A percentile compares a stretch with the other conserved stretches of the same genome.
phyloP scores from a whole-genome alignment of 2,329 filamentous ascomycete genomes.

The Phoma herbarum region DNA sequence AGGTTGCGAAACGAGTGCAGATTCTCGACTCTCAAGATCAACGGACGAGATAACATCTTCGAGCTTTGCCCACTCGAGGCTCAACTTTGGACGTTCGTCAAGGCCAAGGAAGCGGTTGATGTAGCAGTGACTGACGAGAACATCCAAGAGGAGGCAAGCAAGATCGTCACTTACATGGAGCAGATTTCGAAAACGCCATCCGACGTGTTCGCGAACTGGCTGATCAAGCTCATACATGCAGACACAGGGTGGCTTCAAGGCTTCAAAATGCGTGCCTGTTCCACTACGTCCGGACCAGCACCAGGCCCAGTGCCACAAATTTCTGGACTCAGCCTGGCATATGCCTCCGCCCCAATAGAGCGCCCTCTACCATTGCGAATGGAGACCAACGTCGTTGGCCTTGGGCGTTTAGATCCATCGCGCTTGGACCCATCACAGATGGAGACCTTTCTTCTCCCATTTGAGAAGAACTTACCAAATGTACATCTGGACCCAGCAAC shows the following conservation, averaged over 20 bases:
- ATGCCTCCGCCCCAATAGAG: slow-evolving; percentile 5
- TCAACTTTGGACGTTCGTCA: slow-evolving; percentile 29
- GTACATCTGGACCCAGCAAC: slow-evolving; percentile 16
- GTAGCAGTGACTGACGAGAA: slow-evolving; percentile 19
- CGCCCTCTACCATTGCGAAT: slow-evolving; percentile 9
- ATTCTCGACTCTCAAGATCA: slow-evolving; percentile 14
- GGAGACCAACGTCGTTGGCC: background rate
- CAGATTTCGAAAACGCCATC: slow-evolving; percentile 31
- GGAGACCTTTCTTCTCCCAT: background rate
- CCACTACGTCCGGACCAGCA: background rate
- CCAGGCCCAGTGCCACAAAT: background rate
- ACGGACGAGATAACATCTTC: slow-evolving; percentile 28
- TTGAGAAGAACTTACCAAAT: slow-evolving; percentile 3
- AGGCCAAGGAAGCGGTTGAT: slow-evolving; percentile 14
- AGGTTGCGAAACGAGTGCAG: slow-evolving; percentile 26
- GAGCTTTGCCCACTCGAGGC: slow-evolving; percentile 36
- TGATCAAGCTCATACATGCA: slow-evolving; percentile 27
- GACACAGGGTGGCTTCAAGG: slow-evolving; percentile 14
- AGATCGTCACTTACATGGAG: slow-evolving; percentile 36
- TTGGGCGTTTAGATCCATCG: background rate
- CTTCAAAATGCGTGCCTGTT: slow-evolving; percentile 13
- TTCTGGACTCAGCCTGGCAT: background rate
- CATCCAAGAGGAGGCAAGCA: slow-evolving; percentile 33
- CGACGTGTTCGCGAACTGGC: slow-evolving; percentile 36
- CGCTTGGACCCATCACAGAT: background rate